Conservation (phyloP, 805 yeast species). For the Saturnispora saitoi region DNA sequence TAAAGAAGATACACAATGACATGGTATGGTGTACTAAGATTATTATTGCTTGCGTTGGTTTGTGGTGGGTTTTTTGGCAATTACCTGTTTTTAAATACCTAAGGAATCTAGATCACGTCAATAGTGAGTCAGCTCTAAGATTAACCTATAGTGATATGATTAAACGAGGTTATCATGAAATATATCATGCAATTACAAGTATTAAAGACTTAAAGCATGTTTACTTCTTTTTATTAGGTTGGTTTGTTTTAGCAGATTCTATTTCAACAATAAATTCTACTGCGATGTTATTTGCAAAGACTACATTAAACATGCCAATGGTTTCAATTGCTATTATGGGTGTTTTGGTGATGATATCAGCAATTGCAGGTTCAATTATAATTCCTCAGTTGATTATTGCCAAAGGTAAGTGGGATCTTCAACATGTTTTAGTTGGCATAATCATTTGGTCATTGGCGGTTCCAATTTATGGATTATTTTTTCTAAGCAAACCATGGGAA, state of each 20-base stretch:
- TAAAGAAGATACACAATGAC: constrained; percentile 12
- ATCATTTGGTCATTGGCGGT: constrained; percentile 56
- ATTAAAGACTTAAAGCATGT: constrained; percentile 58
- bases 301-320: constrained; percentile 62
- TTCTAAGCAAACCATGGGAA: constrained; percentile 55
- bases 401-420: constrained; percentile 35
- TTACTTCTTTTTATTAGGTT: constrained; percentile 54
- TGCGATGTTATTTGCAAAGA: constrained; percentile 66
- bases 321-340: constrained; percentile 58
- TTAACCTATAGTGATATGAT: constrained; percentile 6
- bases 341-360: constrained; percentile 55
- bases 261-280: constrained; percentile 73
- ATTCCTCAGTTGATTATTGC: constrained; percentile 40
- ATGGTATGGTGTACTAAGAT: constrained; percentile 39
- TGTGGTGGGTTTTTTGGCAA: constrained; percentile 74
- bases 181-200: constrained; percentile 46
- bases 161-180: constrained; percentile 52
- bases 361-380: constrained; percentile 55
- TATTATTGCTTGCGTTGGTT: constrained; percentile 56
- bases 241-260: constrained; percentile 73
- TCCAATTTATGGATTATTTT: constrained; percentile 64
- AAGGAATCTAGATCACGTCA: constrained; percentile 10
- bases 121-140: background rate
- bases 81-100: constrained; percentile 47
- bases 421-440: constrained; percentile 40